Base-by-base conservation (phyloP, 139 green algal genomes). In the Micromonas commoda region DNA sequence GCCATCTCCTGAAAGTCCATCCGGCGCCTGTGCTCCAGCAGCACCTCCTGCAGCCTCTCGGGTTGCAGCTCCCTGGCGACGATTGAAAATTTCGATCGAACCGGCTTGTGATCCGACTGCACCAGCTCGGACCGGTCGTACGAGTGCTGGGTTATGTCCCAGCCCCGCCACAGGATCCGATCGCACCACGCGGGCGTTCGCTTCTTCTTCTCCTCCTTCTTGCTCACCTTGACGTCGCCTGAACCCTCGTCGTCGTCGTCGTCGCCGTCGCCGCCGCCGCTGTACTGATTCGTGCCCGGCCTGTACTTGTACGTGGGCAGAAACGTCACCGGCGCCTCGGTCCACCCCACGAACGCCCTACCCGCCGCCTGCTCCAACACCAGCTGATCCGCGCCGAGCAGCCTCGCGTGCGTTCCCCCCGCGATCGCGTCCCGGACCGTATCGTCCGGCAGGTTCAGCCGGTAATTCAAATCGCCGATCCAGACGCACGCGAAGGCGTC, bases 281-380 rank as follows among this genome's bases (percentile, higher is more conserved):
- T 32, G 82, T 95, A 96, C 0, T 70, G 53, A 52, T 85, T 77
- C 19, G 85, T 91, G 33, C 87, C 86, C 6, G 87, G 67, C 54
- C 90, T 86, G 73, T 91, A 98, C 82, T 98, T 98, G 89, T 94
- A 98, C 4, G 94, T 98, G 37, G 94, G 94, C 24, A 84, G 77
- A 80, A 98, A 98, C 32, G 77, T 85, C 67, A 97, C 84, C 1
- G 67, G 74, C 0, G 87, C 90, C 80, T 97, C 92, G 0, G 53
- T 75, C 88, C 90, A 97, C 1, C 86, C 53, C 24, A 88, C 60
- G 66, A 91, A 91, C 26, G 87, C 88, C 1, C 78, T 75, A 3
- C 84, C 84, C 16, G 80, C 84, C 2, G 39, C 79, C 75, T 84
- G 82, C 76, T 91, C 88, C 24, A 73, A 34, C 3, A 33, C n/a